Evolutionary conservation across 2,329 filamentous ascomycete species (phyloP).

Genomic region (Neurospora sp.): DNA sequence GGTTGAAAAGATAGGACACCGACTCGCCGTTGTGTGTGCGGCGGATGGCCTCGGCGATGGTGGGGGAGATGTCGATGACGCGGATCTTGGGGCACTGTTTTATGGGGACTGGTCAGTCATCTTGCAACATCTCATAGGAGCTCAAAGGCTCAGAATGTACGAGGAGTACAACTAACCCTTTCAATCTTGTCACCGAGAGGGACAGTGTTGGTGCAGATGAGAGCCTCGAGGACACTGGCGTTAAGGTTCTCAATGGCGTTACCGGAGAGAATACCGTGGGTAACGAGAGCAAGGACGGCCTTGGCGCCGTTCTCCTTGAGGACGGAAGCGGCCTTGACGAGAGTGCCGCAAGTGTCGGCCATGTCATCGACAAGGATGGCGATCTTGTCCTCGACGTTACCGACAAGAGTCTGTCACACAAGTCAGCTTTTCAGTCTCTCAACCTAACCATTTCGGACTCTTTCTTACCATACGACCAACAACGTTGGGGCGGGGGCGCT

Average conservation of each 20-base stretch:
- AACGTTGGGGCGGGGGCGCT: constrained; percentile 72
- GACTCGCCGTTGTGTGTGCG: constrained; percentile 46
- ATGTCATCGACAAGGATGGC: constrained; percentile 95
- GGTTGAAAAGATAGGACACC: constrained; percentile 59
- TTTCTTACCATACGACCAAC: constrained; percentile 63
- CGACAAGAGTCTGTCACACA: constrained; percentile 57
- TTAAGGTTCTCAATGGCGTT: constrained; percentile 83
- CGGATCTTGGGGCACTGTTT: constrained; percentile 57
- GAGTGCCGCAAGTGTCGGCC: constrained; percentile 71
- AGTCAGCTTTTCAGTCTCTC: constrained; percentile 1
- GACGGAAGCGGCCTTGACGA: constrained; percentile 76
- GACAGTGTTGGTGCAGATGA: constrained; percentile 88
- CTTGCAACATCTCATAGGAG: background rate
- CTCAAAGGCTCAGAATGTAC: background rate
- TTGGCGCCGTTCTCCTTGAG: constrained; percentile 78
- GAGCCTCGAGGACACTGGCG: constrained; percentile 55
- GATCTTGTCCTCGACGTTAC: constrained; percentile 80
- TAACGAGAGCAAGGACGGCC: constrained; percentile 89
- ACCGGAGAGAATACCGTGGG: constrained; percentile 82
- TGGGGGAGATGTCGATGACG: constrained; percentile 86
- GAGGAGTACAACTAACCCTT: constrained; percentile 22
- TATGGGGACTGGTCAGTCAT: background rate
- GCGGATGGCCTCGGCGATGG: constrained; percentile 60
- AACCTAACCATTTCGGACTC: background rate
- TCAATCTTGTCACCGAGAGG: constrained; percentile 69